A percentile compares a stretch with the other conserved stretches of the same genome.
Evolutionary conservation across 345 rosid genomes (phyloP).

Genomic region (Citrus inodora): DNA sequence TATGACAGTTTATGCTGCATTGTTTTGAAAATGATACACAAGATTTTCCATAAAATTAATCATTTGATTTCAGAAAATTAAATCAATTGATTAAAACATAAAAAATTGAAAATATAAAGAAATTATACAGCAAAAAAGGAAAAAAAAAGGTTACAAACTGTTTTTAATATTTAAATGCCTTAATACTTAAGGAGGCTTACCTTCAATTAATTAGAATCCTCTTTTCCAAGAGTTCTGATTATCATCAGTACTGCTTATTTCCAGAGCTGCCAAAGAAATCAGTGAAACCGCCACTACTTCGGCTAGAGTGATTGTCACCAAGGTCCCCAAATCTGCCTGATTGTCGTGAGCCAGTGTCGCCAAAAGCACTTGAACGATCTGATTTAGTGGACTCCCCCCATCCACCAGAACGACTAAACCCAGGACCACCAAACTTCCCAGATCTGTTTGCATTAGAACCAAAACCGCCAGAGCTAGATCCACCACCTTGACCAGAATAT

Average conservation of each 20-base stretch:
- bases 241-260: background rate
- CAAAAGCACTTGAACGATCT: slow-evolving; percentile 38
- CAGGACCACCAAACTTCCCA: slow-evolving; percentile 35
- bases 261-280: slow-evolving; percentile 14
- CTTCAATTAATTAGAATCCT: background rate
- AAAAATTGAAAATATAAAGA: background rate
- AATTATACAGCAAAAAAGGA: background rate
- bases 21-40: background rate
- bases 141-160: background rate
- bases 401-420: slow-evolving; percentile 32
- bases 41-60: background rate
- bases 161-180: background rate
- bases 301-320: slow-evolving; percentile 14
- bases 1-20: background rate
- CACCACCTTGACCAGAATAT: slow-evolving; percentile 7
- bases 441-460: slow-evolving; percentile 22
- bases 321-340: slow-evolving; percentile 37
- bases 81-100: background rate
- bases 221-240: background rate
- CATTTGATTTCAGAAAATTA: background rate
- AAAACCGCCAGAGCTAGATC: slow-evolving; percentile 27
- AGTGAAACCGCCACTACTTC: slow-evolving; percentile 25
- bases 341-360: slow-evolving; percentile 39
- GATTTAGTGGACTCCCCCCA: slow-evolving; percentile 35
- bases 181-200: background rate